Base-by-base conservation (phyloP, 2,329 filamentous ascomycete species). In the Lecanicillium sp. region DNA sequence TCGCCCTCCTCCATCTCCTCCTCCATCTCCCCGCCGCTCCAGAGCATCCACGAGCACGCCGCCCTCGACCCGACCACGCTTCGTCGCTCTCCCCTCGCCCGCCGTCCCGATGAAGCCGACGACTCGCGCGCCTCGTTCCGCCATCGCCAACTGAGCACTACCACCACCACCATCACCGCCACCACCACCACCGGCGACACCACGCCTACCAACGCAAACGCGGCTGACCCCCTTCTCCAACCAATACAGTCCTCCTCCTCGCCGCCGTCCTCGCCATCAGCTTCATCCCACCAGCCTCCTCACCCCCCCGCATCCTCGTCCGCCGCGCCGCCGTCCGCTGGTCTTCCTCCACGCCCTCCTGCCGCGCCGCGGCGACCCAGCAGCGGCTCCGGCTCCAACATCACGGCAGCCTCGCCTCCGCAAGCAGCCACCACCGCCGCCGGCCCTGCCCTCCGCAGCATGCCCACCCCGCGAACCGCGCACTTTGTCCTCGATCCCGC, bases 301-400 rank as follows among this genome's bases (percentile, higher is more conserved):
- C 26, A 7, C 26, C 26, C 7, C 26, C 7, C 26, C 26, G 26
- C 26, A 29, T 29, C 26, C 26, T 29, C 26, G 26, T 7, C 26
- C 12, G 7, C 26, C 26, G 12, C 26, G 26, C 7, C 26, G 7
- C 7, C 26, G 26, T 29, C 26, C 12, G 7, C 26, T 12, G 26
- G 26, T 29, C 26, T 29, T 29, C 26, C 26, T 29, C 26, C 26
- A 29, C 27, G 39, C 15, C 12, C 33, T 27, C 30, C 40, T 24
- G 24, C 26, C 20, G 39, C 35, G 7, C 27, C 35, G 10, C 40
- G 33, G 20, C 40, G 35, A 27, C 37, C 48, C 17, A 48, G 52
- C 36, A 61, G 61, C 44, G 62, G 66, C 51, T 65, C 63, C 54
- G 59, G 64, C n/a, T n/a, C n/a, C n/a, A n/a, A n/a, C n/a, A n/a